Evolutionary conservation across 179 eudicot genomes (phyloP), one percentile per base, ranked within the genome.

Genomic region (Carnegiea gigantea): DNA sequence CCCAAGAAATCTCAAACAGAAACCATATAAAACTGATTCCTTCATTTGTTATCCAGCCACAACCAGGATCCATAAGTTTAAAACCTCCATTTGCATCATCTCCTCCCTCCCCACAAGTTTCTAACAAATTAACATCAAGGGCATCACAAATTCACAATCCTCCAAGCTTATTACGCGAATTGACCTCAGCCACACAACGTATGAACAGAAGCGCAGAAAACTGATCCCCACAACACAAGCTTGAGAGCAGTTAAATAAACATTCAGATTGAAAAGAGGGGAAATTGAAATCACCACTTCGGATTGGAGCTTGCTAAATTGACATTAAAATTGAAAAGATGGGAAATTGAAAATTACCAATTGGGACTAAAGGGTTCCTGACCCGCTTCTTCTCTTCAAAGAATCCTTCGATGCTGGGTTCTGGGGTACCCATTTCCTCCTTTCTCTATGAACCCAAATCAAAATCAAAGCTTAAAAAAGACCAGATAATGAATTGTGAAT

Each of bases 311-410:
- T 40, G 7, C 9, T 5, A 40, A 40, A 40, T 40, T 40, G 9
- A 40, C 44, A 17, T 1, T 13, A 33, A 40, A 72, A 62, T n/a
- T 26, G 36, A 43, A 73, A 36, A 17, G 36, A 18, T 4, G 68
- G 13, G 3, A 49, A 44, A 24, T 2, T 18, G 24, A 10, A 51
- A 75, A 62, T 82, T 74, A 87, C 95, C 95, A 70, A 92, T 78
- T 5, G 95, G 95, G 28, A 92, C 95, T 40, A 89, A 81, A 48
- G 93, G 93, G 85, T 91, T 91, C 53, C 71, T 85, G 78, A 83
- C 79, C 36, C 92, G 88, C 86, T 91, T 91, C 78, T 91, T 89
- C 76, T 85, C 89, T 51, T 68, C 73, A 70, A 88, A 91, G 26
- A 92, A 75, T 11, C 77, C 83, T 20, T 91, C 91, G 2, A 88